phyloP scores from a whole-genome alignment of 352 stramenopile species.

The Pythium apleroticum region DNA sequence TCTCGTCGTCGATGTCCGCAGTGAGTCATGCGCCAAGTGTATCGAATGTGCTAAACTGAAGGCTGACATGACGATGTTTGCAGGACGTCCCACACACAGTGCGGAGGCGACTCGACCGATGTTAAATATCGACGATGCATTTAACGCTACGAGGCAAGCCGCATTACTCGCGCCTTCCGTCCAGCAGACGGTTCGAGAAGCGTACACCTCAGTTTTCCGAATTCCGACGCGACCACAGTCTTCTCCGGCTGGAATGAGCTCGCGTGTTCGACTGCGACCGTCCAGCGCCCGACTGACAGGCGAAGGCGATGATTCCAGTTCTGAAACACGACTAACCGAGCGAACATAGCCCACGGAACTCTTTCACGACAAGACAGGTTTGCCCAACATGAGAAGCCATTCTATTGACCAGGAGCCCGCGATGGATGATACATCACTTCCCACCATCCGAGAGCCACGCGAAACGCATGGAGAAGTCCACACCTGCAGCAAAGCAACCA shows the following conservation, averaged over 20 bases:
- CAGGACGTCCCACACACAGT: constrained; percentile 25
- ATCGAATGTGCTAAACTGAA: neutral
- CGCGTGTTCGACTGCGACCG: constrained; percentile 7
- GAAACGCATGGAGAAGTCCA: constrained; percentile 18
- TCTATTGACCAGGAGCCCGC: neutral
- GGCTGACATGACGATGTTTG: neutral
- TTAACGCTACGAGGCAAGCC: neutral
- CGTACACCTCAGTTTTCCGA: neutral
- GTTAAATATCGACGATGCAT: neutral
- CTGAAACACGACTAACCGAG: neutral
- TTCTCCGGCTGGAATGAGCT: constrained; percentile 31
- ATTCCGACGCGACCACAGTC: constrained; percentile 48
- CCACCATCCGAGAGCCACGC: neutral
- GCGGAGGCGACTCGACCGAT: constrained; percentile 16
- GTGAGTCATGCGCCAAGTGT: constrained; percentile 3
- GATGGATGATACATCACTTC: neutral
- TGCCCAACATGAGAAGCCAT: neutral
- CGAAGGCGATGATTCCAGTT: neutral
- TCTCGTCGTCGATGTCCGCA: constrained; percentile 14
- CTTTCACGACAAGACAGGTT: too few species aligned
- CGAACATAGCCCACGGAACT: neutral
- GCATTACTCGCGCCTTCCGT: neutral
- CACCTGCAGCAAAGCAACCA: neutral
- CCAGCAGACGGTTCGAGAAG: neutral
- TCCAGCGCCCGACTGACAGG: neutral